phyloP scores from a whole-genome alignment of 2,329 filamentous ascomycete genomes.

The Akanthomyces dipterigenus region DNA sequence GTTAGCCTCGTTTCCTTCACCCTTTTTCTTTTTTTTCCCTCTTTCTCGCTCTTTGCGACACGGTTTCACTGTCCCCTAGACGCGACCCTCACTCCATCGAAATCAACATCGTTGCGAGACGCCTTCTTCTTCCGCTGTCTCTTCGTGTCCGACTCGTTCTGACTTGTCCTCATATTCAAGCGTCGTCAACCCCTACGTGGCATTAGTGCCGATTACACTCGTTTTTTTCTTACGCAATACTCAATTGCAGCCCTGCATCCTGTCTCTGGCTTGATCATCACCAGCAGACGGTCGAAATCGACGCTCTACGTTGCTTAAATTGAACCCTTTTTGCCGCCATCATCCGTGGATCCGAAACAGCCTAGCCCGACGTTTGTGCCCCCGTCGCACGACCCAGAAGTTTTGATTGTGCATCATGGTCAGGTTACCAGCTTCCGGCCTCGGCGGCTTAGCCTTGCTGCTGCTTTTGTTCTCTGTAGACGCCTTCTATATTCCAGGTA shows the following conservation, averaged over 20 bases:
- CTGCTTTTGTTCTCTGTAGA: slow-evolving; percentile 32
- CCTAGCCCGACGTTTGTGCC: not conserved
- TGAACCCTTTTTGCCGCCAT: not conserved
- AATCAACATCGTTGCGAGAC: not conserved
- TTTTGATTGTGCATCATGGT: slow-evolving; percentile 15
- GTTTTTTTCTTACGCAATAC: slow-evolving; percentile 3
- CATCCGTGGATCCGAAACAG: not conserved
- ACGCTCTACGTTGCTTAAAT: not conserved
- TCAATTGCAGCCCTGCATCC: not conserved
- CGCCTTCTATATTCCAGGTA: slow-evolving; percentile 85
- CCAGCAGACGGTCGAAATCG: not conserved
- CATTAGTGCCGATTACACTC: slow-evolving; percentile 13
- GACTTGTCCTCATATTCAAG: not conserved
- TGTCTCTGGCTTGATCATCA: not conserved
- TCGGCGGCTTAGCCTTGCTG: slow-evolving; percentile 36
- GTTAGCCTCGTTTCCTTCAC: not conserved
- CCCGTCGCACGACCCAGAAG: slow-evolving; percentile 9
- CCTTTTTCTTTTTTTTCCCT: not conserved
- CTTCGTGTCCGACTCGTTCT: not conserved
- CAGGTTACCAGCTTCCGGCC: slow-evolving; percentile 30
- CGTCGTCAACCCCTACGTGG: slow-evolving; percentile 3
- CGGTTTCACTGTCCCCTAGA: not conserved
- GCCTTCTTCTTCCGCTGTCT: not conserved
- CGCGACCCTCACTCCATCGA: not conserved
- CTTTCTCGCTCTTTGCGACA: not conserved